These are phyloP conservation scores for Xylariaceae sp. DNA, from an alignment of 2,329 filamentous ascomycete genomes.

Conservation along the genomic window DNA sequence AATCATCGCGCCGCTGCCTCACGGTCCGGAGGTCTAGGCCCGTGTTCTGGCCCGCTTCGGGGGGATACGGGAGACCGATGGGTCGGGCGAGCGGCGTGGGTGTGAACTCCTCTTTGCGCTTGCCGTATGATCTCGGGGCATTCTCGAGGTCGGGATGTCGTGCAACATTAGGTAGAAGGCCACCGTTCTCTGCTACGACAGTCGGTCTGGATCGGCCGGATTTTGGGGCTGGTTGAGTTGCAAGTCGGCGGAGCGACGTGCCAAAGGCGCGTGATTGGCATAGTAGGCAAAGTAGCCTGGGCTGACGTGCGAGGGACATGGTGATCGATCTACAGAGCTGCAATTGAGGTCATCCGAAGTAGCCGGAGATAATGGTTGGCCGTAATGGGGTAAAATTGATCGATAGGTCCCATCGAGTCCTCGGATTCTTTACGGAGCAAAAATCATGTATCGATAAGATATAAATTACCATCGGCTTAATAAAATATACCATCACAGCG, in stretches of 20 bases:
- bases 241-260: constrained; percentile 38
- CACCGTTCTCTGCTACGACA: too few relatives aligned
- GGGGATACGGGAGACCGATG: constrained; percentile 75
- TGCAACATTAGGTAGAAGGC: too few relatives aligned
- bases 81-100: constrained; percentile 64
- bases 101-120: constrained; percentile 50
- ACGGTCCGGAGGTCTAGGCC: constrained; percentile 67
- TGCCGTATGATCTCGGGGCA: constrained; percentile 58
- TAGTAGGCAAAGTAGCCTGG: constrained; percentile 40
- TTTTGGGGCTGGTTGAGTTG: constrained; percentile 21
- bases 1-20: constrained; percentile 69
- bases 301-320: constrained; percentile 27
- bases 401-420: too few relatives aligned
- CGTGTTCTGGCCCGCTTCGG: constrained; percentile 74
- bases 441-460: too few relatives aligned
- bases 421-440: too few relatives aligned
- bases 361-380: too few relatives aligned
- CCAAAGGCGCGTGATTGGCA: constrained; percentile 52
- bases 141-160: too few relatives aligned
- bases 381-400: too few relatives aligned
- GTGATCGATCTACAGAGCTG: too few relatives aligned
- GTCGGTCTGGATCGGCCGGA: constrained; percentile 15
- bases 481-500: too few relatives aligned
- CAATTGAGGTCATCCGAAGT: too few relatives aligned
- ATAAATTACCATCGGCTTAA: too few relatives aligned